Percentiles rank a stretch among this genome's conserved stretches.
Evolutionary conservation across 1,139 yeast species (phyloP).

Genomic region (Yamadazyma atlantica): DNA sequence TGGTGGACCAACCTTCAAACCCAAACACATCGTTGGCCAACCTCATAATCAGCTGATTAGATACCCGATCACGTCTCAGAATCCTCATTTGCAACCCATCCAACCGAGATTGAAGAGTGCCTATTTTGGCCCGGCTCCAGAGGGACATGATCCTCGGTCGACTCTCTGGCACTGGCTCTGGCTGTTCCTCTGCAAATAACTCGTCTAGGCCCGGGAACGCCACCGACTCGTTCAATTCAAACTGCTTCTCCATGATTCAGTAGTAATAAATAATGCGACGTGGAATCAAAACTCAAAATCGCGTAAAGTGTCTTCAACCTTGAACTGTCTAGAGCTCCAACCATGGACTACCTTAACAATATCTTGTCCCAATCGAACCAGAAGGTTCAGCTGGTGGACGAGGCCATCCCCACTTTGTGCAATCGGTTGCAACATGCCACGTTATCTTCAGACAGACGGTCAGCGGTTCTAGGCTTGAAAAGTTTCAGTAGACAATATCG

Average conservation of each 20-base stretch:
- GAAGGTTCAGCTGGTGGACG: conserved; percentile 67
- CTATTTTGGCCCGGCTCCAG: conserved; percentile 36
- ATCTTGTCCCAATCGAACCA: conserved; percentile 32
- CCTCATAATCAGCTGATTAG: conserved; percentile 34
- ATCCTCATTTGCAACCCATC: conserved; percentile 25
- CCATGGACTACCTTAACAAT: conserved; percentile 43
- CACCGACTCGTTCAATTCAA: conserved; percentile 4
- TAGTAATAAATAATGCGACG: background rate
- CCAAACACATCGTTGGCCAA: conserved; percentile 70
- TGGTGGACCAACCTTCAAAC: conserved; percentile 63
- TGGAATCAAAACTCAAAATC: background rate
- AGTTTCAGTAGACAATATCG: conserved; percentile 88
- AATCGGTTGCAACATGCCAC: conserved; percentile 86
- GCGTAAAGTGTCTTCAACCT: too few relatives aligned
- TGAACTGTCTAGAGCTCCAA: too few relatives aligned
- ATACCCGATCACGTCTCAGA: conserved; percentile 9
- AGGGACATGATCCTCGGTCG: conserved; percentile 5
- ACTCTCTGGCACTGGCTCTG: background rate
- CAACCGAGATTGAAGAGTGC: conserved; percentile 35
- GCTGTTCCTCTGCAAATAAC: conserved; percentile 5
- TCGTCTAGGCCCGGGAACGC: conserved; percentile 10
- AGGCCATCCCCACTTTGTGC: conserved; percentile 84
- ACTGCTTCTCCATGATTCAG: background rate
- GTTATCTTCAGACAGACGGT: conserved; percentile 79
- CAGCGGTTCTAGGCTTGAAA: conserved; percentile 87